Conservation (phyloP, 257 asterid species). For the Capsicum rhomboideum region DNA sequence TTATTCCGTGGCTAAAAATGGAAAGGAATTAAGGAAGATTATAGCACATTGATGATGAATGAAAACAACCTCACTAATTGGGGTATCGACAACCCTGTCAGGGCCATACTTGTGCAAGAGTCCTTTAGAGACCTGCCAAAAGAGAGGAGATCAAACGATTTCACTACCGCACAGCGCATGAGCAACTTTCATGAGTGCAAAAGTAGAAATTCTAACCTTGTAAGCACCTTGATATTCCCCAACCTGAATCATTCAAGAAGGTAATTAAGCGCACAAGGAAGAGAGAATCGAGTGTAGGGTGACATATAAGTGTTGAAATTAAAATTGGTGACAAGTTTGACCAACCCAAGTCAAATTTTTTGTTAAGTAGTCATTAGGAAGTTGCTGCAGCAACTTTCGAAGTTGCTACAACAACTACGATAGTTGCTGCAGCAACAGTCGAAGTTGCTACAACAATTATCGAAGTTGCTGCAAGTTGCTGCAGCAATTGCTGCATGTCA, state of each 20-base stretch:
- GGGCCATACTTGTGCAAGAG: constrained; percentile 89
- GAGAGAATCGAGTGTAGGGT: too few species aligned
- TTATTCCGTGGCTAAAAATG: background rate
- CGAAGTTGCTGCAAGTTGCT: too few species aligned
- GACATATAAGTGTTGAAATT: too few species aligned
- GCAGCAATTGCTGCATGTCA: too few species aligned
- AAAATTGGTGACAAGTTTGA: too few species aligned
- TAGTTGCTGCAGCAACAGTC: too few species aligned
- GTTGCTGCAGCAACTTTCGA: too few species aligned
- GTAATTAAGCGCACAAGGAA: background rate
- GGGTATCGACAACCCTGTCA: constrained; percentile 79
- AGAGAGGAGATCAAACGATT: background rate
- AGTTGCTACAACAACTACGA: too few species aligned
- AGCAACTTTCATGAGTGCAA: background rate
- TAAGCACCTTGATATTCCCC: constrained; percentile 64
- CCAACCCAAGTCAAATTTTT: too few species aligned
- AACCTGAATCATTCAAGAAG: constrained; percentile 21
- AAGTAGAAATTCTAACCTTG: constrained; percentile 27
- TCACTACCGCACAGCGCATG: background rate
- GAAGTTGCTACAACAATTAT: too few species aligned
- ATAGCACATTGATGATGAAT: background rate
- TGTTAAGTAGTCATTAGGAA: too few species aligned
- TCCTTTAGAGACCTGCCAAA: constrained; percentile 66
- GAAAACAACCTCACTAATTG: constrained; percentile 78
- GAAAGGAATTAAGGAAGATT: background rate